Evolutionary conservation across 192 early-diverging fungal species (phyloP), one percentile per base, ranked within the genome.

Genomic region (Funneliformis mosseae): DNA sequence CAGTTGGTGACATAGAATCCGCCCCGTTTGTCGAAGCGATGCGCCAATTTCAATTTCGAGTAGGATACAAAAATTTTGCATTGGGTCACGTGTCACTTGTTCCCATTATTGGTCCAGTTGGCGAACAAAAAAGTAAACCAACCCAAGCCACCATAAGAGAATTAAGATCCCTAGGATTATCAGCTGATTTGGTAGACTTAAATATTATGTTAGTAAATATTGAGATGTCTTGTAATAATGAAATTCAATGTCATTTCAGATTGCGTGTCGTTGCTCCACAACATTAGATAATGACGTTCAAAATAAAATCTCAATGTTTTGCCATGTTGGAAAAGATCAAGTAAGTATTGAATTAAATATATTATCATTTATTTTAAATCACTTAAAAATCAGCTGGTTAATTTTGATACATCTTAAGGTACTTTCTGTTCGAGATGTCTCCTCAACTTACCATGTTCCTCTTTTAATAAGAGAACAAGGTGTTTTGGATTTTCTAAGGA

Each of bases 31-130:
- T 98, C 78, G 98, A 99, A 88, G 98, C 98, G 38, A 97, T 99
- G 95, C 94, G 98, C 77, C 98, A 99, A 87, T 99, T 99, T 92
- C 98, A 99, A 86, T 98, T 98, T 91, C 94, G 97, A 81, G 98
- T 99, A 28, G 98, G 98, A 18, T 93, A 94, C 85, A 96, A 97
- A 76, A 99, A 99, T 92, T 98, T 99, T 84, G 97, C 93, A 78
- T 83, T 98, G 83, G 97, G 98, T 81, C 98, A 98, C 83, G 98
- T 99, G 10, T 98, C 98, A 28, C 88, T 99, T 72, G 93, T 99
- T 10, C 98, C 98, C 39, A 93, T 98, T 18, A 95, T 99, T 48
- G 98, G 98, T 38, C 92, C 95, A 3, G 98, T 99, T 41, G 97
- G 97, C 75, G 98, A 99, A 85, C 98, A 98, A 85, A 99, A 99